Base-by-base conservation (phyloP, 768 basidiomycete species). In the Trametopsis cervina region DNA sequence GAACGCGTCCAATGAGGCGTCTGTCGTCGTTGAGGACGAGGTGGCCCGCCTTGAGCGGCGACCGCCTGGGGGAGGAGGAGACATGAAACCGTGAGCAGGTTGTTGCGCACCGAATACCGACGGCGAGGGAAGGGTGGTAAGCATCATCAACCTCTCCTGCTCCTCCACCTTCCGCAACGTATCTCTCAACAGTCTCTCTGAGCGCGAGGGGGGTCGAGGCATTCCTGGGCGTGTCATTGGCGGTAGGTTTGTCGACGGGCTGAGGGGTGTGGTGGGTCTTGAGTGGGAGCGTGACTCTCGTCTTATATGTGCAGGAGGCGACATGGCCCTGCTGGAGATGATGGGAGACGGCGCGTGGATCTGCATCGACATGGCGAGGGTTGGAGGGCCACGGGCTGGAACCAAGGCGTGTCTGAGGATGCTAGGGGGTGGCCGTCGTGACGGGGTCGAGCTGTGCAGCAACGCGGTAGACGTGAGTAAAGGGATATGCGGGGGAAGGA, bases 121-220 rank as follows among this genome's bases (percentile, higher is more conserved):
- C 29, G 59, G 40, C 26, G 47, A 48, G 42, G 58, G 45, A 36
- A 59, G 47, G 23, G 59, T 27, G 49, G 61, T 51, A 33, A 57
- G 35, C 69, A 61, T 50, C 24, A 47, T 33, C 38, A 59, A 40
- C 56, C 74, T 63, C 59, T 66, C 58, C 54, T 68, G 63, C 66
- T 69, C 67, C 40, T 70, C 75, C 55, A 70, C 80, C 40, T 75
- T 68, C 23, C 67, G 63, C 45, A 82, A 71, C 9, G 80, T 72
- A 52, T 80, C 73, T 43, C 80, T 68, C 42, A 82, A 68, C 40
- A 82, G 71, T 9, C 71, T 69, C 56, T 81, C 75, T 3, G 77
- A 78, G 47, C 77, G 69, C 27, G 74, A 75, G 0, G 76, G 65
- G 0, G 77, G 69, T 42, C 72, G 69, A 15, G 61, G 48, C 41